Percentiles rank a stretch among this genome's conserved stretches.
phyloP scores from a whole-genome alignment of 169 alveolate genomes.

The Plasmodium fragile region DNA sequence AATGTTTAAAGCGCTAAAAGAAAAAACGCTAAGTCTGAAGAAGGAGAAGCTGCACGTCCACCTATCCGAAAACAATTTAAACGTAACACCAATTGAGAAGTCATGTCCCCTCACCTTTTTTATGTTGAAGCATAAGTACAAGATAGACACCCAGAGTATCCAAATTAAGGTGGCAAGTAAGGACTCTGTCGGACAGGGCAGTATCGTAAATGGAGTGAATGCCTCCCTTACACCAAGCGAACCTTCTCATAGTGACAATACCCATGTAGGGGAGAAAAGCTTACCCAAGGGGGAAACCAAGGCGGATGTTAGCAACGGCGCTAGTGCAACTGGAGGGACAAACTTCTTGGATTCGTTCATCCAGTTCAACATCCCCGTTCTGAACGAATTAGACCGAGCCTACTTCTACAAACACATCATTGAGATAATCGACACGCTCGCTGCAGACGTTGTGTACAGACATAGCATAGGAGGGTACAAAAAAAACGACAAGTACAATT shows the following conservation, averaged over 20 bases:
- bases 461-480: slow-evolving; percentile 60
- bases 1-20: slow-evolving; percentile 17
- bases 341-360: slow-evolving; percentile 36
- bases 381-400: slow-evolving; percentile 29
- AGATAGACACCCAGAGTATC: slow-evolving; percentile 10
- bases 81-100: slow-evolving; percentile 20
- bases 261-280: background rate
- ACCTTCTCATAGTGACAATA: background rate
- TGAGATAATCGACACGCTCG: slow-evolving; percentile 56
- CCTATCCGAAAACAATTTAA: background rate
- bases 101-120: slow-evolving; percentile 32
- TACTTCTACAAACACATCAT: slow-evolving; percentile 49
- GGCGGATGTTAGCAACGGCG: background rate
- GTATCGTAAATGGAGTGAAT: background rate
- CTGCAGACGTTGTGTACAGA: slow-evolving; percentile 67
- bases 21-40: slow-evolving; percentile 7
- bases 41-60: slow-evolving; percentile 23
- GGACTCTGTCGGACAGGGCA: background rate
- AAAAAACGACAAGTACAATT: slow-evolving; percentile 41
- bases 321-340: background rate
- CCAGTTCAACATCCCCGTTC: slow-evolving; percentile 51
- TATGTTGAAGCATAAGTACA: slow-evolving; percentile 25
- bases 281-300: background rate
- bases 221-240: background rate
- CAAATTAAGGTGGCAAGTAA: slow-evolving; percentile 15